phyloP scores from a whole-genome alignment of 2,329 filamentous ascomycete species.

The Emmonsia crescens region DNA sequence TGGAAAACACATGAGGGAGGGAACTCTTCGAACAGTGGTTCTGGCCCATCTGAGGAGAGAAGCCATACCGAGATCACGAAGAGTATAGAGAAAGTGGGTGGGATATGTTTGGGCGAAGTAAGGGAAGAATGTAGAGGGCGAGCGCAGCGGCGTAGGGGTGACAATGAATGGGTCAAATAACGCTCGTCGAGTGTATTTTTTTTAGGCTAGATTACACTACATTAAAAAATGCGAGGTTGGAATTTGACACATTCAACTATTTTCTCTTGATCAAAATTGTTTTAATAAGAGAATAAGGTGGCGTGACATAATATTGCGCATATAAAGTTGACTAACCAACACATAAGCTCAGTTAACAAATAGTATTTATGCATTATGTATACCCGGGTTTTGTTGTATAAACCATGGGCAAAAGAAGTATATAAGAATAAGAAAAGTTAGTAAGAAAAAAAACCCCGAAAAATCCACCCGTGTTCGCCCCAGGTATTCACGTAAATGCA shows the following conservation, averaged over 20 bases:
- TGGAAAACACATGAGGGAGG: no score
- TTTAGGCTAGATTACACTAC: no score
- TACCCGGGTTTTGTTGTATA: background rate
- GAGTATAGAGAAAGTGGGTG: no score
- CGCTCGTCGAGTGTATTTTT: background rate
- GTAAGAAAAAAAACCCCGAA: background rate
- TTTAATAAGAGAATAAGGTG: background rate
- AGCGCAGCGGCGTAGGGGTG: background rate
- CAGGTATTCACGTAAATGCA: background rate
- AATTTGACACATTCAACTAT: background rate
- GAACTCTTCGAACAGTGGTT: no score
- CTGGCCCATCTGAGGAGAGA: no score
- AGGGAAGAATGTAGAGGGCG: no score
- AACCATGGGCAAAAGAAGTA: background rate
- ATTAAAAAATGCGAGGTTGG: background rate
- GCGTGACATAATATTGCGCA: background rate
- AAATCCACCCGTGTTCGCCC: background rate
- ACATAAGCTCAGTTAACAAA: background rate
- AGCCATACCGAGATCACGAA: no score
- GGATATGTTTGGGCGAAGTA: no score
- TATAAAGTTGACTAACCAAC: background rate
- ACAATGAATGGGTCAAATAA: background rate
- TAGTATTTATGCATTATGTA: background rate
- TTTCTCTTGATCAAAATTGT: background rate
- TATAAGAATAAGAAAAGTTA: background rate